Percentiles rank a stretch among this genome's conserved stretches.
Evolutionary conservation across 2,329 filamentous ascomycete species (phyloP).

Genomic region (Zasmidium angulare): DNA sequence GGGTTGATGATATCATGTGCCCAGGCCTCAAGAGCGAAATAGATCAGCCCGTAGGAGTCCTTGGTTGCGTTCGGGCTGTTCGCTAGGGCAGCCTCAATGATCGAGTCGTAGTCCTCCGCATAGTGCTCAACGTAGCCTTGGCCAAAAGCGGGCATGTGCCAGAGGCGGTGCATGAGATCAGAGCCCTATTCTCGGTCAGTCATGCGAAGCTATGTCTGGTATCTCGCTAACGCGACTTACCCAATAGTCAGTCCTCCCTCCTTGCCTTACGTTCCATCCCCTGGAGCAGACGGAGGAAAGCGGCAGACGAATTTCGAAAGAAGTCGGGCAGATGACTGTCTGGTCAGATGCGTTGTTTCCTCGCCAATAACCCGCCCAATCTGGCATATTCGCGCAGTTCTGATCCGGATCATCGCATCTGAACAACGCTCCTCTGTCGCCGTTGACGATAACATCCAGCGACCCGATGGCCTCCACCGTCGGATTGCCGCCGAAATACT

Average conservation of each 20-base stretch:
- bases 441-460: conserved; percentile 60
- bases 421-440: conserved; percentile 61
- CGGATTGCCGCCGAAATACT: conserved; percentile 65
- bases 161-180: conserved; percentile 66
- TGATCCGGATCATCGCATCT: conserved; percentile 68
- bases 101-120: conserved; percentile 58
- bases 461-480: conserved; percentile 62
- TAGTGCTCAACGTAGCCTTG: conserved; percentile 64
- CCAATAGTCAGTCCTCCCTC: conserved; percentile 62
- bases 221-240: conserved; percentile 55
- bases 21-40: conserved; percentile 68
- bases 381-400: conserved; percentile 54
- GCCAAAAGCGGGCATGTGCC: conserved; percentile 62
- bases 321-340: conserved; percentile 68
- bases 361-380: conserved; percentile 68
- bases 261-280: conserved; percentile 62
- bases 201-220: not conserved
- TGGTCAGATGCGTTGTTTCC: conserved; percentile 64
- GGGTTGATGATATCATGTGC: conserved; percentile 65
- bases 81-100: conserved; percentile 53
- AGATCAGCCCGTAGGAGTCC: conserved; percentile 65
- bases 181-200: conserved; percentile 44
- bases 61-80: conserved; percentile 51
- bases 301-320: conserved; percentile 58
- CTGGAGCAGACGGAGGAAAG: conserved; percentile 61